Evolutionary conservation across 1,139 yeast genomes (phyloP), one percentile per base, ranked within the genome.

Genomic region (Wickerhamomyces sp.): DNA sequence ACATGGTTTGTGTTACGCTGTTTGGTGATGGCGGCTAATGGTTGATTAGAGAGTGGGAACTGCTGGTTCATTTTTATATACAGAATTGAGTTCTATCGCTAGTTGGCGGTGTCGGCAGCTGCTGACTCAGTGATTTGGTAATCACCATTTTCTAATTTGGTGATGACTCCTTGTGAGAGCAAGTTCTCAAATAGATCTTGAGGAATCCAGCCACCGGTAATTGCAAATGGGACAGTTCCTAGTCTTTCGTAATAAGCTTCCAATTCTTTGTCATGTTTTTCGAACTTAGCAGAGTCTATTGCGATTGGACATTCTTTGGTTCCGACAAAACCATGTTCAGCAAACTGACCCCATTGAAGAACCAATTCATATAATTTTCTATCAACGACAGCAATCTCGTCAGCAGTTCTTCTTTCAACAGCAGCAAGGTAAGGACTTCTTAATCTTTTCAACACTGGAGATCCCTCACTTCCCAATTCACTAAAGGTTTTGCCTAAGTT

Each of bases 181-280:
- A 89, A 73, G 46, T 78, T 77, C 39, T 79, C 84, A 61, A 91
- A 90, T 84, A 89, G 79, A 60, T 89, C 96, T 62, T 88, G 95
- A 27, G 98, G 96, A 48, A 93, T 77, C 96, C 97, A 91, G 7
- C 96, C 96, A 47, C 88, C 86, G 35, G 97, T 87, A 42, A 94
- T 94, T 34, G 88, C 83, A 65, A 90, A 90, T 40, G 97, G 97
- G 45, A 81, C 77, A 8, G 81, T 72, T 35, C 84, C 75, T 42
- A 86, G 68, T 54, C 78, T 81, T 54, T 77, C 68, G 63, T 87
- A 93, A 68, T 88, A 84, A 39, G 73, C 77, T 50, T 78, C 81
- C 57, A 88, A 73, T 31, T 76, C 78, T 30, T 68, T 61, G 46
- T 79, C 79, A 60, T 84, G 85, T 42, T 71, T 66, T 48, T 78